phyloP scores from a whole-genome alignment of 2,329 filamentous ascomycete genomes.

The Sporothrix luriei region DNA sequence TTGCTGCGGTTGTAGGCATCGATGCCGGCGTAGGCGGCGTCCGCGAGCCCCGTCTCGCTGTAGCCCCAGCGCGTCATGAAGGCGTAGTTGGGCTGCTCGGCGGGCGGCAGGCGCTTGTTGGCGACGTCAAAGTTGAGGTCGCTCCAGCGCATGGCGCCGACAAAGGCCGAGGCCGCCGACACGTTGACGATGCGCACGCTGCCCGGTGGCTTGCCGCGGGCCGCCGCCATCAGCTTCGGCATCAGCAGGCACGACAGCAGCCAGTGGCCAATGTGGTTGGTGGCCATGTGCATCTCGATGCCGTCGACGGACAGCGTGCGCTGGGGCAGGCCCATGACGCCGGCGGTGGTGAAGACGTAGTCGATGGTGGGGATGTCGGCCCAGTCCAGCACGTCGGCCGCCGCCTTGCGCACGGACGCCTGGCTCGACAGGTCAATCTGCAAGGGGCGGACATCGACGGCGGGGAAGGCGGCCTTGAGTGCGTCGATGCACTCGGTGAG shows the following conservation, averaged over 20 bases:
- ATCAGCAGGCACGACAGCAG: conserved; percentile 53
- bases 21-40: conserved; percentile 43
- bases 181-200: conserved; percentile 48
- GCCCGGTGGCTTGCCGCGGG: conserved; percentile 35
- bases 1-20: conserved; percentile 56
- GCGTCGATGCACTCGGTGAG: conserved; percentile 43
- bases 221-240: conserved; percentile 46
- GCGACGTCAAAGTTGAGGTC: conserved; percentile 47
- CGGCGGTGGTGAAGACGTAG: conserved; percentile 49
- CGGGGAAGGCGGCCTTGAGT: conserved; percentile 36
- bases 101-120: conserved; percentile 45
- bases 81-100: conserved; percentile 35
- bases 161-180: background rate
- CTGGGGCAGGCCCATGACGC: conserved; percentile 43
- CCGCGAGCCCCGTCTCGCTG: conserved; percentile 40
- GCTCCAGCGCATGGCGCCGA: conserved; percentile 46
- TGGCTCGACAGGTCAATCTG: conserved; percentile 46
- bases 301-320: conserved; percentile 47
- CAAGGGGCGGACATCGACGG: conserved; percentile 41
- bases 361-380: conserved; percentile 40
- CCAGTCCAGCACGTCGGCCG: conserved; percentile 43
- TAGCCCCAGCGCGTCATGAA: conserved; percentile 41
- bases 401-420: conserved; percentile 44
- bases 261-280: conserved; percentile 56
- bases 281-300: conserved; percentile 50